Base-by-base conservation (phyloP, 768 basidiomycete species). In the Crassisporium funariophilum region DNA sequence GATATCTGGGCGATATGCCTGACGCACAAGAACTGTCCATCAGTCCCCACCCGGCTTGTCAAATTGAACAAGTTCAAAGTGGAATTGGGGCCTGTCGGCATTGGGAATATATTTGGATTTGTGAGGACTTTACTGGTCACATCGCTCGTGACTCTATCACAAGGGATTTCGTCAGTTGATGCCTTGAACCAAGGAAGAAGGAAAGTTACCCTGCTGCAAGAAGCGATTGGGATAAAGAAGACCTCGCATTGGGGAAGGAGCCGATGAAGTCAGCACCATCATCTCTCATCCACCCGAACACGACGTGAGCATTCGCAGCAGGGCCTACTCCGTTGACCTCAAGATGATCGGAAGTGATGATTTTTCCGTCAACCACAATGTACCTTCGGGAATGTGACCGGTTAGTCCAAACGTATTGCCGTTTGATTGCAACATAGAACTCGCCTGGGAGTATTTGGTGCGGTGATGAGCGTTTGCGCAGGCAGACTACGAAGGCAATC, bases 201-300 rank as follows among this genome's bases (percentile, higher is more conserved):
- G 16, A 10, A 6, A 48, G 53, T 6, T 46, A 60, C 63, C 63
- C 63, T 16, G 60, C 46, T 1, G 36, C 43, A 19, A 53, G 35
- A 1, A 64, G 46, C 7, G 44, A 47, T 13, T 50, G 44, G 0
- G 51, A 41, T 9, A 55, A 48, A 4, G 55, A 60, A 4, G 53
- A 55, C 6, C 38, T 41, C 1, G 36, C 41, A 0, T 46, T 52
- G 2, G 61, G 61, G 45, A 50, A 57, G 42, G 66, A 69, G 2
- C 70, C 68, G 22, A 73, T 64, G 53, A 79, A 76, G 31, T 74
- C 70, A 0, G 73, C 64, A 0, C 77, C 79, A 52, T 79, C 78
- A 47, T 76, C 76, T 15, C 72, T 61, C 73, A 77, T 77, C 68
- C 71, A 73, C 1, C 78, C 78, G 49, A 74, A 73, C 49, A 81